phyloP scores from a whole-genome alignment of 2,329 filamentous ascomycete species.

The Botrytis fragariae region DNA sequence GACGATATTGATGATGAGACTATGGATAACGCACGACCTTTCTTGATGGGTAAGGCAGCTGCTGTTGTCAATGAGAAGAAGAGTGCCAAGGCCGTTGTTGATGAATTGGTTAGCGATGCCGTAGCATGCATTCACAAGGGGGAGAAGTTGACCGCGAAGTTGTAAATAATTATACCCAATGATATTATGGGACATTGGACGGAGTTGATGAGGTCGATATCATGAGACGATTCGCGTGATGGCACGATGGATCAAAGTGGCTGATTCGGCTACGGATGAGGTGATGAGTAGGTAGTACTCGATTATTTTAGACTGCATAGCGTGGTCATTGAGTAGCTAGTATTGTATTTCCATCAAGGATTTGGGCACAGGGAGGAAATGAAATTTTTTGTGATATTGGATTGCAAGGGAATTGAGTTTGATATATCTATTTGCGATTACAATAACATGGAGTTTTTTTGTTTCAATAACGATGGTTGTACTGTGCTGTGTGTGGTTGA shows the following conservation, averaged over 20 bases:
- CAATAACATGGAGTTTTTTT: background rate
- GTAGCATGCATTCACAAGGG: conserved; percentile 67
- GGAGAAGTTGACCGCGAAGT: conserved; percentile 66
- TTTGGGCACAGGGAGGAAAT: background rate
- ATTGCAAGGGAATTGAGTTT: background rate
- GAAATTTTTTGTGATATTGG: background rate
- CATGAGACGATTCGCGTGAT: background rate
- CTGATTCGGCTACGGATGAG: background rate
- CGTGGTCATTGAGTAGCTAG: background rate
- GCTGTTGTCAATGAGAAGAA: conserved; percentile 93
- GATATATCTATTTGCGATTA: background rate
- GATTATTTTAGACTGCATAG: background rate
- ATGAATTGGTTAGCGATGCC: conserved; percentile 88
- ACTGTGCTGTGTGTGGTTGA: background rate
- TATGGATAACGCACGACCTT: conserved; percentile 87
- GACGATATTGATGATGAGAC: conserved; percentile 69
- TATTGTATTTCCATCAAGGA: background rate
- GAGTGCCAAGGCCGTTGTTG: conserved; percentile 84
- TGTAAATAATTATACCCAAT: conserved; percentile 46
- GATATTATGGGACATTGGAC: background rate
- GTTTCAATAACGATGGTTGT: background rate
- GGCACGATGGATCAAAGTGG: background rate
- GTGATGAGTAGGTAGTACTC: background rate
- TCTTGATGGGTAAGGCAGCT: conserved; percentile 94
- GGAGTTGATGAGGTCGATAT: background rate